These are phyloP conservation scores for Phoenix dactylifera DNA, from an alignment of 176 grass and related monocot species.

Conservation along the genomic window DNA sequence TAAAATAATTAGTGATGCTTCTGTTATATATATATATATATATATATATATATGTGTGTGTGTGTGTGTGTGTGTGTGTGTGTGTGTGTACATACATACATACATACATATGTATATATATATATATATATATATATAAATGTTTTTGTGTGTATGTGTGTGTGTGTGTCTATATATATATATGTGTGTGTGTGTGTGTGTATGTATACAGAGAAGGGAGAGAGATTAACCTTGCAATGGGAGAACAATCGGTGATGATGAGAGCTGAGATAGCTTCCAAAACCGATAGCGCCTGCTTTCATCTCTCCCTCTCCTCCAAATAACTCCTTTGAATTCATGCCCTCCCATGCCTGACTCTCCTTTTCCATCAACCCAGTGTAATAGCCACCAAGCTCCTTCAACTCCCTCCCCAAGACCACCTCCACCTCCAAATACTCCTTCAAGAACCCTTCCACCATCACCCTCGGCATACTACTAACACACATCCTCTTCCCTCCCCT, in stretches of 20 bases:
- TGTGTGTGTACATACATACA: no score
- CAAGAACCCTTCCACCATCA: constrained; percentile 63
- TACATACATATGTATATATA: no score
- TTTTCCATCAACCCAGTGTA: constrained; percentile 48
- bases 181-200: no score
- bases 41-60: no score
- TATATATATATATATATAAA: no score
- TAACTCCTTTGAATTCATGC: background rate
- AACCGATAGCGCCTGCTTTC: constrained; percentile 29
- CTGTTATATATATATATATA: no score
- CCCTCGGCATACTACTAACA: constrained; percentile 50
- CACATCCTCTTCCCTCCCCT: constrained; percentile 23
- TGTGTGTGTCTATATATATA: no score
- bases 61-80: rapidly evolving
- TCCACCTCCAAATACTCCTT: constrained; percentile 50
- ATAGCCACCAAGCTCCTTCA: constrained; percentile 50
- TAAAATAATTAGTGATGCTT: no score
- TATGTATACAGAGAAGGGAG: background rate
- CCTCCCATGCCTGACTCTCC: background rate
- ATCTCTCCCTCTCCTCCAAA: background rate
- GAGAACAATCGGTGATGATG: constrained; percentile 37
- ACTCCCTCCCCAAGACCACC: constrained; percentile 48
- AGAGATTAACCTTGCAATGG: constrained; percentile 48
- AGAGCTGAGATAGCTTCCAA: constrained; percentile 37
- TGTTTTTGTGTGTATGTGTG: no score